phyloP scores from a whole-genome alignment of 2,329 filamentous ascomycete species.

The Alternaria infectoria region DNA sequence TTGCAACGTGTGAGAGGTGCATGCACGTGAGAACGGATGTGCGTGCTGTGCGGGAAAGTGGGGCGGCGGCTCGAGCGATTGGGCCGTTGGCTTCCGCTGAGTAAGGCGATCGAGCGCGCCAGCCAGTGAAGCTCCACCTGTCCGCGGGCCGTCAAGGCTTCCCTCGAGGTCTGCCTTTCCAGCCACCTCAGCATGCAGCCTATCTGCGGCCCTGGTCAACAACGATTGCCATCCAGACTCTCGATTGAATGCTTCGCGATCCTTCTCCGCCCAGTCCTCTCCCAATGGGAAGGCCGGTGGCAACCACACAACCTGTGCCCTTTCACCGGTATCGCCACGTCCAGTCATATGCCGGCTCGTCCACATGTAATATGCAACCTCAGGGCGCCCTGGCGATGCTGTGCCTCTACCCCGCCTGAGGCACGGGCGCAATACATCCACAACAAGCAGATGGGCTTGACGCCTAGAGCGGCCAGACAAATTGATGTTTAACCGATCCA shows the following conservation, averaged over 20 bases:
- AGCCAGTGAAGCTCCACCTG: conserved; percentile 5
- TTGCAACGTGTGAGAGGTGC: conserved; percentile 3
- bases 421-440: conserved; percentile 22
- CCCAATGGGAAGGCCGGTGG: conserved; percentile 26
- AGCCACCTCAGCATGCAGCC: conserved; percentile 24
- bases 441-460: conserved; percentile 22
- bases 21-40: conserved; percentile 17
- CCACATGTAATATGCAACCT: conserved; percentile 20
- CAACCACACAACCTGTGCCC: conserved; percentile 16
- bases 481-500: conserved; percentile 16
- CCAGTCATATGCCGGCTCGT: conserved; percentile 19
- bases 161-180: conserved; percentile 12
- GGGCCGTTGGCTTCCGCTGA: conserved; percentile 17
- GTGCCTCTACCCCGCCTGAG: conserved; percentile 31
- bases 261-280: conserved; percentile 19
- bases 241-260: conserved; percentile 6
- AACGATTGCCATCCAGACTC: conserved; percentile 11
- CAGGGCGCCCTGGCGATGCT: conserved; percentile 16
- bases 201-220: conserved; percentile 20
- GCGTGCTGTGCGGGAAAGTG: conserved; percentile 11
- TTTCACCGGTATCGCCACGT: conserved; percentile 25
- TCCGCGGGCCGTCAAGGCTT: background rate
- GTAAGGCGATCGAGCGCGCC: conserved; percentile 21
- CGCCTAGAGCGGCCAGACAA: conserved; percentile 1
- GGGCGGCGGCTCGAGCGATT: conserved; percentile 13